Evolutionary conservation across 2,329 filamentous ascomycete species (phyloP), one percentile per base, ranked within the genome.

Genomic region (Xylariaceae sp.): DNA sequence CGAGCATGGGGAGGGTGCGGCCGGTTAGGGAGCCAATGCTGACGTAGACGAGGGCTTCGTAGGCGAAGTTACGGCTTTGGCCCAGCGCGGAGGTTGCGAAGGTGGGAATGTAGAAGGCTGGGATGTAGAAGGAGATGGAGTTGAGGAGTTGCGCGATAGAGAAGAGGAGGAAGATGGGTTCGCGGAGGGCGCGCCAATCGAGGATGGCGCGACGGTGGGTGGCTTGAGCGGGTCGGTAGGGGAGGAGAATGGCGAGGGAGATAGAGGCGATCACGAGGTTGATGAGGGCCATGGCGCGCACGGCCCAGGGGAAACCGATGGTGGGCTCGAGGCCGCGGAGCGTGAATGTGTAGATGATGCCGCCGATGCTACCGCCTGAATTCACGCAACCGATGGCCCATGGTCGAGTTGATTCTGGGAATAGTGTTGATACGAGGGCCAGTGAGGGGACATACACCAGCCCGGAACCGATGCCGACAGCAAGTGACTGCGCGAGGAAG

Each of bases 361-460:
- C 37, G 37, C 9, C 37, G 37, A 81, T 78, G 2, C 82, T 80
- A 13, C 83, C 84, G 1, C 87, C 87, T 0, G 80, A 80, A 0
- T 84, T 82, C 42, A 81, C 78, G 4, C 87, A 75, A 0, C 83
- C 81, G 50, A 88, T 75, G 0, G 86, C 86, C 3, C 86, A 74
- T 1, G 80, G 78, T 9, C 83, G 77, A 51, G 79, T 81, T 59
- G 74, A 78, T 51, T 75, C 74, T 1, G 37, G 37, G 2, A 42
- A 42, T 13, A 42, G 37, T 13, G 37, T 42, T 13, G 37, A 9
- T 13, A 42, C 37, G 37, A 42, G 37, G 11, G 37, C 37, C 3
- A 42, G 37, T 13, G 37, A 42, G 11, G 37, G 37, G 3, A 42
- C 37, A 2, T 10, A 42, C 37, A 42, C 37, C 9, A 42, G 1